Conservation (phyloP, 495 filamentous ascomycete genomes). For the Lindgomyces ingoldianus region DNA sequence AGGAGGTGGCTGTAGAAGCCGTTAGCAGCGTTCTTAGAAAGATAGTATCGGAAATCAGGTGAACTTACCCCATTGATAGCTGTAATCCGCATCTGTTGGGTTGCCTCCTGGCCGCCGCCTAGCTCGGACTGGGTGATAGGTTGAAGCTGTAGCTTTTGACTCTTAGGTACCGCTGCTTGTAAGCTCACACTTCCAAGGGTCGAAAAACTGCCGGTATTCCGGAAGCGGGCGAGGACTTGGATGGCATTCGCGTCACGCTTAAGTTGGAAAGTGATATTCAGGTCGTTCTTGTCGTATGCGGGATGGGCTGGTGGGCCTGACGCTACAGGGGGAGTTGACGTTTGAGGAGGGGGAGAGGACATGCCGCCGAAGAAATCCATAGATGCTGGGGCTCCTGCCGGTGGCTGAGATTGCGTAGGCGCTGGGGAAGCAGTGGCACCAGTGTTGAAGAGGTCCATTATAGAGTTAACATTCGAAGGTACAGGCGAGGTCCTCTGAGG, state of each 20-base stretch:
- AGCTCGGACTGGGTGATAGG: slow-evolving; percentile 80
- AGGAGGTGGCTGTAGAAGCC: slow-evolving; percentile 56
- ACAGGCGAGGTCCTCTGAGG: slow-evolving; percentile 56
- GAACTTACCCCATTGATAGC: slow-evolving; percentile 82
- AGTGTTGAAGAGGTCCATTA: slow-evolving; percentile 84
- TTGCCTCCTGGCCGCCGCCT: slow-evolving; percentile 75
- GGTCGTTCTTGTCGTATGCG: slow-evolving; percentile 82
- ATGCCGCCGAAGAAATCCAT: slow-evolving; percentile 51
- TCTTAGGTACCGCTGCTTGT: slow-evolving; percentile 95
- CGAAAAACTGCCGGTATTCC: slow-evolving; percentile 66
- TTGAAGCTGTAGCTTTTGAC: slow-evolving; percentile 85
- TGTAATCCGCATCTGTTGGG: slow-evolving; percentile 81
- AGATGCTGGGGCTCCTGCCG: slow-evolving; percentile 44
- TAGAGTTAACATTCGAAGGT: slow-evolving; percentile 67
- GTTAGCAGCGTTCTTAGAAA: slow-evolving; percentile 14
- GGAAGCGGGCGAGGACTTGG: slow-evolving; percentile 81
- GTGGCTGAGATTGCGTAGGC: slow-evolving; percentile 40
- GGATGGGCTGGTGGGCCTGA: slow-evolving; percentile 53
- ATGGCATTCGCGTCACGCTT: slow-evolving; percentile 74
- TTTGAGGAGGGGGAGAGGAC: slow-evolving; percentile 54
- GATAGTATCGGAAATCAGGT: neutral
- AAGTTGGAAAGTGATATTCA: slow-evolving; percentile 75
- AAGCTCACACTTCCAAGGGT: slow-evolving; percentile 71
- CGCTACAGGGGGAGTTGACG: slow-evolving; percentile 42
- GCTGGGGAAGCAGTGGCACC: slow-evolving; percentile 37